Percentiles rank a stretch among this genome's conserved stretches.
Conservation (phyloP, 2,329 filamentous ascomycete genomes). For the Pseudopithomyces chartarum region DNA sequence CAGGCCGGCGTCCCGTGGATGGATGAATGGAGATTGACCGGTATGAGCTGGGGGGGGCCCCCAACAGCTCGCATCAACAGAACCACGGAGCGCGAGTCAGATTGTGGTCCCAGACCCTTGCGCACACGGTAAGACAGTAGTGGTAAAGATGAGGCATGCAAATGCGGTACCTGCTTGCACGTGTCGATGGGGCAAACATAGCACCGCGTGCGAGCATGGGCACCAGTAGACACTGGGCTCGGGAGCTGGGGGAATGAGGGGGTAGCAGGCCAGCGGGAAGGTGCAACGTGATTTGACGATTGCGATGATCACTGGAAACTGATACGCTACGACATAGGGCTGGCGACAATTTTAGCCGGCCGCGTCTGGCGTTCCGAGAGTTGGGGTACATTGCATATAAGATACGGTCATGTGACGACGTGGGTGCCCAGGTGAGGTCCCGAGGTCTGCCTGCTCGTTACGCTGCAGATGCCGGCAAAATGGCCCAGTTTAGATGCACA, state of each 20-base stretch:
- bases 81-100: not conserved
- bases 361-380: constrained; percentile 28
- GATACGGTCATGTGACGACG: constrained; percentile 27
- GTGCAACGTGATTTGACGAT: constrained; percentile 40
- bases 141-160: not conserved
- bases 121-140: not conserved
- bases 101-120: not conserved
- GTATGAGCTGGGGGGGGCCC: not conserved
- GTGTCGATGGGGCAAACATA: not conserved
- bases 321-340: constrained; percentile 30
- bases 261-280: constrained; percentile 31
- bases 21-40: not conserved
- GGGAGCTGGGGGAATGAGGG: constrained; percentile 18
- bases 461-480: constrained; percentile 16
- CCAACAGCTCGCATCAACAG: not conserved
- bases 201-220: constrained; percentile 1
- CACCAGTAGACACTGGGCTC: not conserved
- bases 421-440: too few relatives aligned
- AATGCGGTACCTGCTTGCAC: not conserved
- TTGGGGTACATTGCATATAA: constrained; percentile 25
- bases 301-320: constrained; percentile 28
- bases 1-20: not conserved
- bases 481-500: constrained; percentile 10
- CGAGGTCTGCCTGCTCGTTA: constrained; percentile 14
- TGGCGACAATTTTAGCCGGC: constrained; percentile 28